Base-by-base conservation (phyloP, 2,329 filamentous ascomycete species). In the Xylaria sp. region DNA sequence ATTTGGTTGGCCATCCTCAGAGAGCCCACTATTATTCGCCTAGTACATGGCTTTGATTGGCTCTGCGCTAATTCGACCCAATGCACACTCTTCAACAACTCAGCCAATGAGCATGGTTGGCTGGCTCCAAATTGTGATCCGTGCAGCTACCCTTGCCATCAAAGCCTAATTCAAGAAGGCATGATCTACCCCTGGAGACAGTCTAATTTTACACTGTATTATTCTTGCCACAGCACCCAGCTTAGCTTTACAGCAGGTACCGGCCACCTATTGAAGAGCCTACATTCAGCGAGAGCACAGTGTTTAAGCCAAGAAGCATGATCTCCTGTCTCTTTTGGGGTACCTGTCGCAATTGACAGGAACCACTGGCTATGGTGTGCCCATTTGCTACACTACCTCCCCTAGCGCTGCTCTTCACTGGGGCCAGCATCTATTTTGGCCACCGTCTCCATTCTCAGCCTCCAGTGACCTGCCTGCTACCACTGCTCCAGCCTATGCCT, bases 401-500 rank as follows among this genome's bases (percentile, higher is more conserved):
- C 44, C 63, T 66, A 66, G 58, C 44, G 58, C 50, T 32, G 48
- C 46, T 34, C 4, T 52, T 60, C 46, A 55, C 68, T 67, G 59
- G 63, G 67, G 59, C 64, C 60, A 70, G 59, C 64, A 63, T 63
- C 63, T 67, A 70, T 70, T 70, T 67, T 67, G 68, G 63, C 66
- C 23, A 50, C 18, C 41, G 52, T 46, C 63, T 34, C 55, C 37
- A 51, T 34, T 61, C 57, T 62, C 52, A 63, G 57, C 62, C 66
- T 65, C 63, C 62, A 44, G 39, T 58, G 6, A 15, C 41, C 41
- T 44, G 15, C 15, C 41, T 44, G 15, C 15, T 18, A 15, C 12
- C 18, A 46, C n/a, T 46, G 44, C 44, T 20, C n/a, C 15, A 15
- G 44, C 44, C 15, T 46, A 15, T 2, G 32, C 9, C 32, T 34